Percentiles rank a stretch among this genome's conserved stretches.
phyloP scores from a whole-genome alignment of 2,329 filamentous ascomycete species.

The Pseudogymnoascus sp. region DNA sequence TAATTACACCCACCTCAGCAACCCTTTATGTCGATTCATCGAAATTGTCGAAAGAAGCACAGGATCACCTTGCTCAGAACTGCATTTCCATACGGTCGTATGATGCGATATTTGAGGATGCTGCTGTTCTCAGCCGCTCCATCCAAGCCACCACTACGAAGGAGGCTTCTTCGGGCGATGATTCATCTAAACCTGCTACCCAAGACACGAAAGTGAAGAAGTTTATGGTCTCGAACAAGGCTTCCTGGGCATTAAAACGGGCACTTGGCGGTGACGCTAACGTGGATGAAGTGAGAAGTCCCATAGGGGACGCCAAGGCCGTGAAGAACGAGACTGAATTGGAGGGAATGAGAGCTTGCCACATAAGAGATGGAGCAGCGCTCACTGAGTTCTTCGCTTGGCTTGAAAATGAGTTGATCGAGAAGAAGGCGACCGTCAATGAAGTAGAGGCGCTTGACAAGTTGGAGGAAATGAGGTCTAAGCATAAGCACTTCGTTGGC shows the following conservation, averaged over 20 bases:
- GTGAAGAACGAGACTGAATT: constrained; percentile 88
- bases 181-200: constrained; percentile 25
- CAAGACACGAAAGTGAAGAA: constrained; percentile 40
- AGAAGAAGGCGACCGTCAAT: constrained; percentile 65
- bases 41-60: constrained; percentile 64
- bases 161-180: constrained; percentile 29
- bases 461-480: constrained; percentile 65
- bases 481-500: constrained; percentile 69
- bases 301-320: constrained; percentile 83
- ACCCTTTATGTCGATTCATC: constrained; percentile 77
- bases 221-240: constrained; percentile 78
- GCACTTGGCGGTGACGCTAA: constrained; percentile 77
- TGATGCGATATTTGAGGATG: constrained; percentile 68
- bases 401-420: constrained; percentile 81
- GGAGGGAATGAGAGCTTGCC: constrained; percentile 87
- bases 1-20: constrained; percentile 68
- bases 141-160: constrained; percentile 13
- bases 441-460: constrained; percentile 91
- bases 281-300: constrained; percentile 81
- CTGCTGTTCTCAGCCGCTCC: constrained; percentile 52
- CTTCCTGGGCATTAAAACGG: constrained; percentile 86
- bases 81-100: constrained; percentile 75
- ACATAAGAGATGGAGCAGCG: constrained; percentile 87
- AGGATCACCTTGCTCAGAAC: constrained; percentile 59
- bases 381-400: constrained; percentile 91